phyloP scores from a whole-genome alignment of 768 basidiomycete genomes.

The Podaxis mareebaensis region DNA sequence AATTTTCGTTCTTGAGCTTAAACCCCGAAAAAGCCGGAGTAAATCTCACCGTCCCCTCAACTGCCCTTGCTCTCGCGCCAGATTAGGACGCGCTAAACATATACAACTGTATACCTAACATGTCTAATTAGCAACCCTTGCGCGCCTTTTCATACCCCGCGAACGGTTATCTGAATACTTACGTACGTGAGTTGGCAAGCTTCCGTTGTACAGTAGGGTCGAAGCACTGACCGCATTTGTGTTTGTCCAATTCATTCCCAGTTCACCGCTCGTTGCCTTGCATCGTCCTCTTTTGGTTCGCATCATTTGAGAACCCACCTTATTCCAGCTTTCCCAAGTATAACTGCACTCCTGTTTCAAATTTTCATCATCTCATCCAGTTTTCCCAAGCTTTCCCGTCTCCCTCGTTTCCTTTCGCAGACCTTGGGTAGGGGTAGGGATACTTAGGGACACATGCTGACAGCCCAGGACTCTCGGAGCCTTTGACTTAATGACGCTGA shows the following conservation, averaged over 20 bases:
- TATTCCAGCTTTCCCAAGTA: too few relatives aligned
- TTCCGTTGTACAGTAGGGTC: background rate
- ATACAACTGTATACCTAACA: background rate
- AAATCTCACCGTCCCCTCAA: too few relatives aligned
- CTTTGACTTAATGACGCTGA: background rate
- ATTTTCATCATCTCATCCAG: too few relatives aligned
- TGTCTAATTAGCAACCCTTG: background rate
- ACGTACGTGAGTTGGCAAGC: background rate
- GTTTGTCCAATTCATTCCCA: background rate
- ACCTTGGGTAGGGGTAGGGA: too few relatives aligned
- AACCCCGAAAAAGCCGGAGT: too few relatives aligned
- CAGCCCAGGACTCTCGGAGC: too few relatives aligned
- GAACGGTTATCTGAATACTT: background rate
- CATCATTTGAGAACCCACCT: background rate
- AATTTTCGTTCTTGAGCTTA: background rate
- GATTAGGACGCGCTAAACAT: background rate
- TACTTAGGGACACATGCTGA: too few relatives aligned
- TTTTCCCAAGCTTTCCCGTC: too few relatives aligned
- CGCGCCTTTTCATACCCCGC: background rate
- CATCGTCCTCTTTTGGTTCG: background rate
- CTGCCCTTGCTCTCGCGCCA: too few relatives aligned
- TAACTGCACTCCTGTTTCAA: too few relatives aligned
- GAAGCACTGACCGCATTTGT: background rate
- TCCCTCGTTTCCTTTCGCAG: too few relatives aligned
- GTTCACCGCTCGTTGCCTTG: background rate